Evolutionary conservation across 2,329 filamentous ascomycete species (phyloP).

Genomic region (Furcasterigmium furcatum): DNA sequence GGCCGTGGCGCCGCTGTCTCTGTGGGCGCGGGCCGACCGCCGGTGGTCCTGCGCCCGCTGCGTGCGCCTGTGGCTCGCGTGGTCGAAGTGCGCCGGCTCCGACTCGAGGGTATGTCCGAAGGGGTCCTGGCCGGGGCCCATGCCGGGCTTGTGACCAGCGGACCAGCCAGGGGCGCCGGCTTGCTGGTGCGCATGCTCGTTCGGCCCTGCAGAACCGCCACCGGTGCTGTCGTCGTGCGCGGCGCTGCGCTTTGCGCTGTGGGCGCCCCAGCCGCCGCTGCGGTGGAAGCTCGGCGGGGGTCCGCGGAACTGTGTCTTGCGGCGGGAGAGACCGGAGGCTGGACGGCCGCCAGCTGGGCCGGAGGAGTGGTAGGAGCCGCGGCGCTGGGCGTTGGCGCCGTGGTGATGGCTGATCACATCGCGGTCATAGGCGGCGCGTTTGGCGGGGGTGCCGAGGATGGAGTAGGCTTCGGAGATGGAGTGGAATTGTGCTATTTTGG

Average conservation of each 20-base stretch:
- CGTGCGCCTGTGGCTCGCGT: conserved; percentile 67
- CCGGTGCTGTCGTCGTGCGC: conserved; percentile 43
- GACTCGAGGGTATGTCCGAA: conserved; percentile 36
- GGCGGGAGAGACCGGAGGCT: conserved; percentile 74
- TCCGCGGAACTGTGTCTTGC: conserved; percentile 73
- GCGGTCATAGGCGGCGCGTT: conserved; percentile 79
- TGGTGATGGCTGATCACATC: conserved; percentile 47
- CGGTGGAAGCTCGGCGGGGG: conserved; percentile 89
- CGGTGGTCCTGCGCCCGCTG: conserved; percentile 61
- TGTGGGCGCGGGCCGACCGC: conserved; percentile 35
- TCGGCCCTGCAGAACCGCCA: conserved; percentile 2
- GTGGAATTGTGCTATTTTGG: conserved; percentile 73
- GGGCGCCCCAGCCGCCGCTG: conserved; percentile 72
- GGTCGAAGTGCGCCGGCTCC: conserved; percentile 76
- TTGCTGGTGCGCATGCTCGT: not conserved
- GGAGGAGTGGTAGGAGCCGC: conserved; percentile 52
- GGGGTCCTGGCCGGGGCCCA: conserved; percentile 55
- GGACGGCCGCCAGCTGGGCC: conserved; percentile 71
- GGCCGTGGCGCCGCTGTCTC: conserved; percentile 27
- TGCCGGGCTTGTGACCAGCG: conserved; percentile 35
- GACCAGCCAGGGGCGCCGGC: conserved; percentile 14
- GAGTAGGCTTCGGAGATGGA: conserved; percentile 82
- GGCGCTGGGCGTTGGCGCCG: conserved; percentile 22
- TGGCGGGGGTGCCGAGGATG: conserved; percentile 67
- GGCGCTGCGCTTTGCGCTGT: conserved; percentile 54